Conservation (phyloP, 495 filamentous ascomycete genomes). For the Penicillium samsonianum region DNA sequence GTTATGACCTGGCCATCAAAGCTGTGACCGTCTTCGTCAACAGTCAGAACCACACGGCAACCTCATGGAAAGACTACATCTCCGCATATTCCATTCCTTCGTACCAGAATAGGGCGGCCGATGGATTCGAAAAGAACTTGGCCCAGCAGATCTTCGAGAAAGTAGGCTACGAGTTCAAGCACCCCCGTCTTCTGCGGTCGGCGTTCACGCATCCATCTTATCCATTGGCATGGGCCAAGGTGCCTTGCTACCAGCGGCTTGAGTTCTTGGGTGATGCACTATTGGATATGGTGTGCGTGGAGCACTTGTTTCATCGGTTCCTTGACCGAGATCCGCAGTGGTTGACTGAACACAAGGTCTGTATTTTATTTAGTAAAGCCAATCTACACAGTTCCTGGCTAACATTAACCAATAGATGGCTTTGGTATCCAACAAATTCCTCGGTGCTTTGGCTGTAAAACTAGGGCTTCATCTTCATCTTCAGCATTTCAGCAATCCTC, state of each 20-base stretch:
- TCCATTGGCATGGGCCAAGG: slow-evolving; percentile 65
- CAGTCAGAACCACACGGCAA: slow-evolving; percentile 65
- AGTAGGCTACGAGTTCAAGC: slow-evolving; percentile 78
- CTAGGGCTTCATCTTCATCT: slow-evolving; percentile 78
- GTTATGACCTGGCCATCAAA: slow-evolving; percentile 78
- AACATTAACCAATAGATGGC: slow-evolving; percentile 63
- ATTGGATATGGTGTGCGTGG: slow-evolving; percentile 84
- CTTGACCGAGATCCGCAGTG: slow-evolving; percentile 88
- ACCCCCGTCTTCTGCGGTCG: slow-evolving; percentile 74
- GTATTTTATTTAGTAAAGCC: not conserved
- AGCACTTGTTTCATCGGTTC: slow-evolving; percentile 73
- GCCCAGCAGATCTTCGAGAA: slow-evolving; percentile 62
- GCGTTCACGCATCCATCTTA: slow-evolving; percentile 91
- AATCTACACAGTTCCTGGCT: not conserved
- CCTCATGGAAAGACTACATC: slow-evolving; percentile 70
- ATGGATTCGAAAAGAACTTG: slow-evolving; percentile 61
- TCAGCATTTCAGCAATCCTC: slow-evolving; percentile 54
- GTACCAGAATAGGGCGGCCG: slow-evolving; percentile 62
- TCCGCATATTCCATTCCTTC: slow-evolving; percentile 66
- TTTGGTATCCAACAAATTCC: slow-evolving; percentile 96
- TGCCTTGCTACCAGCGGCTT: slow-evolving; percentile 88
- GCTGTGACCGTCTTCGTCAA: slow-evolving; percentile 79
- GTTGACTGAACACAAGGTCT: slow-evolving; percentile 93
- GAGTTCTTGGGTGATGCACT: slow-evolving; percentile 93
- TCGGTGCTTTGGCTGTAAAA: slow-evolving; percentile 76